phyloP scores from a whole-genome alignment of 2,329 filamentous ascomycete species.

The Lachnellula subtilissima region DNA sequence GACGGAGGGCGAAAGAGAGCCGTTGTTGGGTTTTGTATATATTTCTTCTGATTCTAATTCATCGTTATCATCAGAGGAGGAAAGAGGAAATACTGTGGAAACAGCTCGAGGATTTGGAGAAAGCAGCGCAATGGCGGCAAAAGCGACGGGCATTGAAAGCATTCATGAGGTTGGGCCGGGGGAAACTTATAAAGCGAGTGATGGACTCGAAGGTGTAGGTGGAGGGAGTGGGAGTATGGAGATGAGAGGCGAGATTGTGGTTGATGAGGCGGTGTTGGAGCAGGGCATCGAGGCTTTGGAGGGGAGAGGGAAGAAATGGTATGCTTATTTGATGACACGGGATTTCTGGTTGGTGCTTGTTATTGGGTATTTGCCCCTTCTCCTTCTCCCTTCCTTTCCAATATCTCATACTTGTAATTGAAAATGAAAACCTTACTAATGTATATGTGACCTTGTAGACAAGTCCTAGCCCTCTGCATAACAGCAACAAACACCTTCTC shows the following conservation, averaged over 20 bases:
- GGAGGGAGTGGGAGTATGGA: slow-evolving; percentile 10
- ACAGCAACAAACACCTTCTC: slow-evolving; percentile 91
- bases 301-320: slow-evolving; percentile 52
- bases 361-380: slow-evolving; percentile 53
- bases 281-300: slow-evolving; percentile 52
- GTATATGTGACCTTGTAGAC: slow-evolving; percentile 38
- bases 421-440: not conserved
- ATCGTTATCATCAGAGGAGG: not conserved
- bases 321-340: slow-evolving; percentile 71
- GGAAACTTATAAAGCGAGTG: slow-evolving; percentile 21
- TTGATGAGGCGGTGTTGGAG: slow-evolving; percentile 21
- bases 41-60: not conserved
- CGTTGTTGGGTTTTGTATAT: not conserved
- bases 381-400: slow-evolving; percentile 12
- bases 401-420: no score
- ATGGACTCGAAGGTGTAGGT: slow-evolving; percentile 17
- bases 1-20: not conserved
- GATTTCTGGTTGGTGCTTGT: slow-evolving; percentile 84
- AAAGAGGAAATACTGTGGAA: no score
- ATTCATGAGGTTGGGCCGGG: slow-evolving; percentile 6
- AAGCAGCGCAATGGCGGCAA: slow-evolving; percentile 2
- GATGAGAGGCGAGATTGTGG: slow-evolving; percentile 6
- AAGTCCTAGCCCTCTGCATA: slow-evolving; percentile 83
- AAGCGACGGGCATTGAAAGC: slow-evolving; percentile 18
- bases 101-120: no score